Percentiles rank a stretch among this genome's conserved stretches.
phyloP scores from a whole-genome alignment of 495 filamentous ascomycete species.

The Penicillium diatomitis region DNA sequence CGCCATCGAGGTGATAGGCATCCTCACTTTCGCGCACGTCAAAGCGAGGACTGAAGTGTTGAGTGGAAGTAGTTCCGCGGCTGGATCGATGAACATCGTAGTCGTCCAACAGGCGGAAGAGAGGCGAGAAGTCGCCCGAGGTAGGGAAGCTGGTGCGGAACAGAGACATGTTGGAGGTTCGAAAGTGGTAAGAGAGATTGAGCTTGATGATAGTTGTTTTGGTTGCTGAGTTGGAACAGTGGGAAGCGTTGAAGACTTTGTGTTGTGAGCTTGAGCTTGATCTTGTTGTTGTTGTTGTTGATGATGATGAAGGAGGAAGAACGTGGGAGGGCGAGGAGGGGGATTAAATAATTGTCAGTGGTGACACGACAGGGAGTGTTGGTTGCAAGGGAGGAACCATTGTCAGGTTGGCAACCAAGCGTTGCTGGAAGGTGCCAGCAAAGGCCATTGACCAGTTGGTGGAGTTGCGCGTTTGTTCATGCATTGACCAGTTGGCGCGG shows the following conservation, averaged over 20 bases:
- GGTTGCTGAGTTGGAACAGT: background rate
- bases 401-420: too few relatives aligned
- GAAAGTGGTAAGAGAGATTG: background rate
- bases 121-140: constrained; percentile 29
- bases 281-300: background rate
- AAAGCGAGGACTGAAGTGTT: constrained; percentile 65
- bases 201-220: constrained; percentile 4
- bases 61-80: constrained; percentile 11
- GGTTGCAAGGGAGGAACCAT: too few relatives aligned
- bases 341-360: constrained; percentile 7
- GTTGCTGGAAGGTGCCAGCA: background rate
- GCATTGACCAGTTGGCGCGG: constrained; percentile 4
- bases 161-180: constrained; percentile 26
- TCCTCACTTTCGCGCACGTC: constrained; percentile 66
- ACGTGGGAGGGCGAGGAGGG: background rate
- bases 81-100: constrained; percentile 33
- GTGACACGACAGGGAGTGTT: background rate
- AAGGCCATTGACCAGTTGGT: background rate
- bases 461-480: background rate
- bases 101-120: constrained; percentile 41
- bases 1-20: constrained; percentile 77
- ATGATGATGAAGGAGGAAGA: background rate
- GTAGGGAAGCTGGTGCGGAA: constrained; percentile 24
- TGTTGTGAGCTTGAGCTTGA: background rate
- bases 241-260: background rate